Evolutionary conservation across 176 grass and related monocot genomes (phyloP), one percentile per base, ranked within the genome.

Genomic region (Melocanna baccifera): DNA sequence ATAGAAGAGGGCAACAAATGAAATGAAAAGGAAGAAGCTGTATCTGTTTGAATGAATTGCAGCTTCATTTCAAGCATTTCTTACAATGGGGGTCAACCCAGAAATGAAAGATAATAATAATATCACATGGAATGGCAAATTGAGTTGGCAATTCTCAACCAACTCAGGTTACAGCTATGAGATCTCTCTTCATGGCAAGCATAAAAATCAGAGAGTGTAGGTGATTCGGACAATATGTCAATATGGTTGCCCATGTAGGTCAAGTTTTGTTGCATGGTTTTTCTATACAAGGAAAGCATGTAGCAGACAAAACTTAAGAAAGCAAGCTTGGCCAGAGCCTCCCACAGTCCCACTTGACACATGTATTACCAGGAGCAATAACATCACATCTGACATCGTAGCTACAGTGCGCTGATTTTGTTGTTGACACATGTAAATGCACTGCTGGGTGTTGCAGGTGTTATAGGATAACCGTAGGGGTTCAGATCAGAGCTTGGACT

Each of bases 141-240:
- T 36, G 20, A 84, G 46, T 32, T 53, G 7, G 9, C 1, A 20
- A 37, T 84, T 52, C 71, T 74, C 13, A 66, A 84, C 29, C 26
- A 71, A 61, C 56, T 53, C 30, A 73, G 11, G 7, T 72, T 64
- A 80, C n/a, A 71, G 22, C 56, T 53, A 57, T 53, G 56, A 64
- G 2, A 7, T 63, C 45, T 88, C 41, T 81, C 42, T 76, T 61
- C 29, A 69, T 69, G 63, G 59, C 26, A 84, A 30, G 30, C 39
- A 39, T 20, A 41, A 9, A 43, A 36, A 28, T 26, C 51, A 85
- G 56, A 67, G 67, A 51, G 41, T 52, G 62, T 32, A 52, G 32
- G 45, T 40, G 10, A 62, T 79, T 59, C 20, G 22, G 67, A 63
- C 29, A 53, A 53, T 71, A 64, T 2, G 67, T 51, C 29, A 53